Evolutionary conservation across 2,329 filamentous ascomycete species (phyloP), one percentile per base, ranked within the genome.

Genomic region (Claviceps digitariae): DNA sequence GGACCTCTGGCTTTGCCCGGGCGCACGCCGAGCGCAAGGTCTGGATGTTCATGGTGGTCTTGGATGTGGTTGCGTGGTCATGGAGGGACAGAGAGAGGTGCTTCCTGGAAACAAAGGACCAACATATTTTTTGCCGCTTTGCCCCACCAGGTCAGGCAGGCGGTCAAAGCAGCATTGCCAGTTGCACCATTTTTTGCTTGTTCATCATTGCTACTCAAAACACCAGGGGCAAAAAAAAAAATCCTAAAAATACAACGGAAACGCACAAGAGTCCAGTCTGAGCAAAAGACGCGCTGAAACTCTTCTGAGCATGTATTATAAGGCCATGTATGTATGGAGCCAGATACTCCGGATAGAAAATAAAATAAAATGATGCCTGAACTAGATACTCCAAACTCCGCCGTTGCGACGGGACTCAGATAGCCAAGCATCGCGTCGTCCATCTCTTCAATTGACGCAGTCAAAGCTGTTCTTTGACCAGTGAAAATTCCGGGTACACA

Each of bases 1-100:
- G 58, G 45, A 66, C 57, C 57, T 69, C 66, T 31, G 65, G 65
- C 60, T 64, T 63, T 56, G 67, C 62, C 51, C 67, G 67, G 55
- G 59, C 59, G 57, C 64, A 66, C 49, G 64, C 63, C 58, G 68
- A 70, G 60, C 68, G 68, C 52, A 72, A 62, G 43, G 64, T 63
- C 59, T 69, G 67, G 43, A 64, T 63, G 53, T 68, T 66, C 69
- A 71, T 71, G 56, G 56, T 65, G 58, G 59, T 53, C 56, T 57
- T 52, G 55, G 36, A 43, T 23, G 48, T 44, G 8, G 45, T 52
- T 58, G 54, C 8, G 41, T 20, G 21, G 23, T 40, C 17, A 50
- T 9, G 17, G 34, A 52, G 31, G 43, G 43, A 44, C 21, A 4
- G 43, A 15, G 31, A 13, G 21, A 4, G 7, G 7, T 41, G 43